Evolutionary conservation across 345 rosid species (phyloP), one percentile per base, ranked within the genome.

Genomic region (Hevea brasiliensis): DNA sequence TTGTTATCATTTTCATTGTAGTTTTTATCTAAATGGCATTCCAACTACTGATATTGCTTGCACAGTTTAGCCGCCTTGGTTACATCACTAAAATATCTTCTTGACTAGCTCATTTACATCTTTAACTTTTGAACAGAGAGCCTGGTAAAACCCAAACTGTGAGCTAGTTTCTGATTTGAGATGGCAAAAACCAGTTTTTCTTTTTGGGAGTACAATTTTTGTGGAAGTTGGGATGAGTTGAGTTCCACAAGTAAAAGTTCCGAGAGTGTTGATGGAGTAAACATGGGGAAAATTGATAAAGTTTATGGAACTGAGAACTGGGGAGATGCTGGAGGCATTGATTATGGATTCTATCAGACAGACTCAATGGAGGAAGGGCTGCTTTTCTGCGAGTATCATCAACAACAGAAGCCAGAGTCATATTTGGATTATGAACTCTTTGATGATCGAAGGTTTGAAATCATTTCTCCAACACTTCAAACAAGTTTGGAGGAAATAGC

Each of bases 381-480:
- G 29, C 11, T 32, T 6, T 74, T 63, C 76, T 51, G 68, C 51
- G 47, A 68, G 59, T 71, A 70, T 72, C 79, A 68, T 60, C 71
- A 65, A 29, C 77, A 41, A 42, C 81, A 74, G 63, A 21, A 70
- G 44, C 70, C 65, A 37, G 65, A 54, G 12, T 45, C 2, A 14
- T 29, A 42, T 72, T 61, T 76, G 4, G 80, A 55, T 65, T 56
- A 18, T 63, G 75, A 70, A 29, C 74, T 70, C 17, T 50, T 79
- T 24, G 84, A 77, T 40, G 81, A 80, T 45, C 62, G 61, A 23
- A 45, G 48, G 32, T 73, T 77, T 27, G 69, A 80, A 72, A 27
- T 45, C 21, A 27, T 61, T 58, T 69, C 80, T 57, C 85, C 84
- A 13, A 74, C 78, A 14, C n/a, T 76, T 50, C 78, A 83, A 61